These are phyloP conservation scores for Puccinia hordei DNA, from an alignment of 1,284 basidiomycete species.

Conservation along the genomic window DNA sequence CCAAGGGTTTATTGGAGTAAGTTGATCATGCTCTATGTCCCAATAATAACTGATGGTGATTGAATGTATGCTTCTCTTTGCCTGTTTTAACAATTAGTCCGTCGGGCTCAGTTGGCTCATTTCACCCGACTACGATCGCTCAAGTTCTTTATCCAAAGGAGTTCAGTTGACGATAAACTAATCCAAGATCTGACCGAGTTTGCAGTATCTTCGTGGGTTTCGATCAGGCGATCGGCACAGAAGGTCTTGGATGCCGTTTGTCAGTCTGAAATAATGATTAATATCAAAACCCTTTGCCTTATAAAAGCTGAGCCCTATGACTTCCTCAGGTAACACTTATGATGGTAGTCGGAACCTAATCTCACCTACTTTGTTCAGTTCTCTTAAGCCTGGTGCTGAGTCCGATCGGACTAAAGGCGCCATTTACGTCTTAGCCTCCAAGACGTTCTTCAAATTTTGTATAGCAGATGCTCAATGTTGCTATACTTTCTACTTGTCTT, in stretches of 20 bases:
- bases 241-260: constrained; percentile 38
- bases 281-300: neutral
- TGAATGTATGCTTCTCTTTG: neutral
- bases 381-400: constrained; percentile 67
- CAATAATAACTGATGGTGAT: neutral
- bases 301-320: neutral
- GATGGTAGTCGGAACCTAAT: constrained; percentile 38
- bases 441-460: constrained; percentile 67
- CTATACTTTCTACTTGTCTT: constrained; percentile 71
- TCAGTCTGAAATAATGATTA: neutral
- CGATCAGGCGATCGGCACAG: constrained; percentile 44
- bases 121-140: constrained; percentile 33
- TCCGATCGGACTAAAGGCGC: constrained; percentile 96
- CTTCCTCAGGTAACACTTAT: constrained; percentile 22
- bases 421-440: constrained; percentile 80
- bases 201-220: constrained; percentile 34
- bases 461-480: constrained; percentile 70
- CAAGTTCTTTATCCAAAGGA: constrained; percentile 12
- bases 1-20: constrained; percentile 69
- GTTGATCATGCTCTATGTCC: neutral
- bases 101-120: constrained; percentile 43
- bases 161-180: constrained; percentile 37
- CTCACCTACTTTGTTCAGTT: constrained; percentile 6
- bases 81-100: constrained; percentile 10
- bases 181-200: constrained; percentile 40